Evolutionary conservation across 768 basidiomycete genomes (phyloP).

Genomic region (Clitopilus hobsonii): DNA sequence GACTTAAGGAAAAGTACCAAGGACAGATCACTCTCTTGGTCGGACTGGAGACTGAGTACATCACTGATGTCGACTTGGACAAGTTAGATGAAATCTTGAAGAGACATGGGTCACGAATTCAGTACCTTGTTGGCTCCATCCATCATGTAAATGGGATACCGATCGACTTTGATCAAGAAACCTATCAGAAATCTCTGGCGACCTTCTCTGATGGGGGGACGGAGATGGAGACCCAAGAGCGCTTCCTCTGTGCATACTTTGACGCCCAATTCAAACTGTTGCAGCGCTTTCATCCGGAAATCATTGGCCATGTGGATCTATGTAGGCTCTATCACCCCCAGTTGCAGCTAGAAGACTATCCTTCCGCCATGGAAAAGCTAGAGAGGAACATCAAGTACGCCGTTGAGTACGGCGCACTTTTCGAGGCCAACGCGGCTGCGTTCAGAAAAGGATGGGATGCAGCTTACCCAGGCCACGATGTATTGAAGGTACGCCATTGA

Average conservation of each 20-base stretch:
- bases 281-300: conserved; percentile 69
- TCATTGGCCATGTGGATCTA: conserved; percentile 92
- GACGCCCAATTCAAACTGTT: conserved; percentile 80
- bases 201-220: conserved; percentile 25
- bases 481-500: conserved; percentile 52
- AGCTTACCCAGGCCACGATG: conserved; percentile 79
- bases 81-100: conserved; percentile 49
- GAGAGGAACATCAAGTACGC: conserved; percentile 73
- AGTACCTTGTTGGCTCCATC: conserved; percentile 89
- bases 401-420: conserved; percentile 80
- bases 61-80: conserved; percentile 63
- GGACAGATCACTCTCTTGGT: conserved; percentile 72
- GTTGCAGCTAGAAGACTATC: conserved; percentile 50
- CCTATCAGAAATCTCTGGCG: conserved; percentile 59
- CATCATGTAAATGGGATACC: conserved; percentile 87
- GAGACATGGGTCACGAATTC: conserved; percentile 46
- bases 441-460: conserved; percentile 87
- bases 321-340: conserved; percentile 80
- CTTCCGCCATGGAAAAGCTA: conserved; percentile 58
- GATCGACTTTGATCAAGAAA: conserved; percentile 85
- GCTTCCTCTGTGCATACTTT: conserved; percentile 68
- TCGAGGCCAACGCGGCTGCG: conserved; percentile 91
- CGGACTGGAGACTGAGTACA: conserved; percentile 91
- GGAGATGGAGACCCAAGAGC: conserved; percentile 30
- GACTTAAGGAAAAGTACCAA: conserved; percentile 60